Evolutionary conservation across 345 rosid genomes (phyloP).

Genomic region (Eucalyptus globulus): DNA sequence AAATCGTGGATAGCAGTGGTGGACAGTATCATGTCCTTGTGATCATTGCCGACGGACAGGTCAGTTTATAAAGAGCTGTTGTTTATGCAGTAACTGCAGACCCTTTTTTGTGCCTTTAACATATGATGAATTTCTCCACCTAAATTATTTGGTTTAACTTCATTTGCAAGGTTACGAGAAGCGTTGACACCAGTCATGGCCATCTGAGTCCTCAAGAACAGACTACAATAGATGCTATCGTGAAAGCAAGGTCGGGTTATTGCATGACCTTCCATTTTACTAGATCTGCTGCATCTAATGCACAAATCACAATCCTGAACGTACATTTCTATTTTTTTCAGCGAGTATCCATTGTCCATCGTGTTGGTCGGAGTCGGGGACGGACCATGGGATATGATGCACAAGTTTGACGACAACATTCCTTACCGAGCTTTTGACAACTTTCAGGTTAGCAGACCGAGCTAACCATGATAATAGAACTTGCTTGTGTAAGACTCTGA

Average conservation of each 20-base stretch:
- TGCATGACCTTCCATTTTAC: neutral
- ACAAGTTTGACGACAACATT: constrained; percentile 40
- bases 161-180: constrained; percentile 32
- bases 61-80: neutral
- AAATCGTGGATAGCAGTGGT: constrained; percentile 33
- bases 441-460: constrained; percentile 20
- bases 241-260: constrained; percentile 27
- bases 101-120: neutral
- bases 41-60: constrained; percentile 55
- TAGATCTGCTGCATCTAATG: neutral
- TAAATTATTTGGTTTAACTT: neutral
- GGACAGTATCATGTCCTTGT: constrained; percentile 50
- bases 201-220: constrained; percentile 36
- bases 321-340: neutral
- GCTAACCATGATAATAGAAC: neutral
- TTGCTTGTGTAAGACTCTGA: neutral
- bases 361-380: constrained; percentile 49
- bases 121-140: neutral
- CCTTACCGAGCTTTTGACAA: constrained; percentile 45
- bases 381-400: constrained; percentile 60
- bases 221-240: constrained; percentile 31
- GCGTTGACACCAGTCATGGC: constrained; percentile 17
- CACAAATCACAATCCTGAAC: neutral
- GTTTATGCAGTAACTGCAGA: neutral
- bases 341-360: constrained; percentile 37